Percentiles rank a stretch among this genome's conserved stretches.
Conservation (phyloP, 2,329 filamentous ascomycete genomes). For the Rosellinia necatrix region DNA sequence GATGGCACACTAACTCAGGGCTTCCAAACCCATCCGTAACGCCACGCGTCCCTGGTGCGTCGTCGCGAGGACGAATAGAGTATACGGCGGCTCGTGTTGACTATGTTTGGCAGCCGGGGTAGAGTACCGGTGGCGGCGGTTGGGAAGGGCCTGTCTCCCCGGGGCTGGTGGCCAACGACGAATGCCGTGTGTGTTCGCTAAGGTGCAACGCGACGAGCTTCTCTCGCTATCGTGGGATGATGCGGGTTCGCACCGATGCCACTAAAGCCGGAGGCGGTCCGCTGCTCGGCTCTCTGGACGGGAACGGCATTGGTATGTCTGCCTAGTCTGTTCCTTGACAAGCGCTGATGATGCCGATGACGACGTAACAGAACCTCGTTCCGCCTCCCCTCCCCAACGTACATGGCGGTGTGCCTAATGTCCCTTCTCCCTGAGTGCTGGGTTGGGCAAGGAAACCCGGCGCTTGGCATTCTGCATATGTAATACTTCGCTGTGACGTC, state of each 20-base stretch:
- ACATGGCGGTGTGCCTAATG: constrained; percentile 7
- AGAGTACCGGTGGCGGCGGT: not conserved
- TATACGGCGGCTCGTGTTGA: not conserved
- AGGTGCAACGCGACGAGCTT: no score
- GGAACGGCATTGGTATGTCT: not conserved
- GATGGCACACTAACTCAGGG: not conserved
- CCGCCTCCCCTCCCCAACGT: not conserved
- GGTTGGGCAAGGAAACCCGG: constrained; percentile 3
- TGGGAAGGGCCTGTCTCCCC: constrained; percentile 3
- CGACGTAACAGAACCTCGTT: not conserved
- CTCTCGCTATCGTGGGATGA: no score
- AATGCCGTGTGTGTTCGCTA: no score
- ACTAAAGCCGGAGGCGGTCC: not conserved
- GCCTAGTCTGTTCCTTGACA: not conserved
- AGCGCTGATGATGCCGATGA: not conserved
- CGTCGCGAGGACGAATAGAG: not conserved
- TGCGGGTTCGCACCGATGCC: no score
- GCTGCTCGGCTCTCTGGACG: not conserved
- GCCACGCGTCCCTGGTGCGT: no score
- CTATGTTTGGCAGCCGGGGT: not conserved
- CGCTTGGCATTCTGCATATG: constrained; percentile 10
- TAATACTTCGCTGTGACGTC: constrained; percentile 9
- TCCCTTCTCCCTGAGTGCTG: not conserved
- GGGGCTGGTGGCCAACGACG: no score
- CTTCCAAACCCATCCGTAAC: constrained; percentile 1